Evolutionary conservation across 345 rosid genomes (phyloP), one percentile per base, ranked within the genome.

Genomic region (Xanthoceras sorbifolium): DNA sequence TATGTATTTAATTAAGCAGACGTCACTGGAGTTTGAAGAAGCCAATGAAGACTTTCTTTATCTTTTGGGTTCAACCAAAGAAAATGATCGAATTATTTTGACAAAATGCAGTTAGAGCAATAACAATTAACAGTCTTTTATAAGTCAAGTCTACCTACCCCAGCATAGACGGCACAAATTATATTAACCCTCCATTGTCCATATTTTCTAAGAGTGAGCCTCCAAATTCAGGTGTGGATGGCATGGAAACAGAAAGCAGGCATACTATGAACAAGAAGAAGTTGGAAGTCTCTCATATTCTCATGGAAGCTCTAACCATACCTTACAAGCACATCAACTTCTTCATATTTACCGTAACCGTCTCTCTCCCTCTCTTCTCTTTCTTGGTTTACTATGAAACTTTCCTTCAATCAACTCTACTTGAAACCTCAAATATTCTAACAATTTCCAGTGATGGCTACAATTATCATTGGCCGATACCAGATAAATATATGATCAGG

Each of bases 331-430:
- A 28, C 38, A 22, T 32, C 77, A 29, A 54, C 42, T 69, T 77
- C 73, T 28, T 73, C 66, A 4, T 77, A 67, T 72, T 76, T 69
- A 11, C 38, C 59, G 14, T 83, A 1, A 50, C 74, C 57, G 26
- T 55, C 23, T 79, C 83, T 20, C 14, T 86, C 26, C 85, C 83
- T 17, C 20, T 79, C 6, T 54, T 72, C n/a, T 75, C 63, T 76
- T 78, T 78, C 79, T 48, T 29, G 55, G 29, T 76, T 42, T 82
- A 64, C 83, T 73, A 64, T 29, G 85, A 82, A 60, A 32, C 63
- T n/a, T 22, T 76, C n/a, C 77, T 84, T 46, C 82, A 80, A 28
- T 36, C 22, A 22, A 76, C 48, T 14, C 67, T 84, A 15, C 1
- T 38, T 14, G 63, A 62, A 55, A 54, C 59, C 57, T 64, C 9